phyloP scores from a whole-genome alignment of 768 basidiomycete species.

The Chalciporus sphaerocephalus region DNA sequence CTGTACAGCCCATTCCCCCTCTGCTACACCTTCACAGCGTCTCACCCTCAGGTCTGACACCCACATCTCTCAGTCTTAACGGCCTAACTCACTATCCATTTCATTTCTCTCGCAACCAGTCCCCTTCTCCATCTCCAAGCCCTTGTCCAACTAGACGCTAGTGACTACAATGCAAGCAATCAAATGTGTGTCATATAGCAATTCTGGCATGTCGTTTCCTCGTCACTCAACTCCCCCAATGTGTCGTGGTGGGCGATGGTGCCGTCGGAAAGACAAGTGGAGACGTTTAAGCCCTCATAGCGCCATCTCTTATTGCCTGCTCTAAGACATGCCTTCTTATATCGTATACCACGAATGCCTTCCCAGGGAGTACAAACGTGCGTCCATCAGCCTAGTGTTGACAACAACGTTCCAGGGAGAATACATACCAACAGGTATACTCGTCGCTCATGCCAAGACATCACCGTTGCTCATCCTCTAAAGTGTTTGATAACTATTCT shows the following conservation, averaged over 20 bases:
- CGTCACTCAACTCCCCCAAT: conserved; percentile 42
- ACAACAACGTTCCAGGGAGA: conserved; percentile 61
- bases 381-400: conserved; percentile 13
- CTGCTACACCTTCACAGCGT: conserved; percentile 2
- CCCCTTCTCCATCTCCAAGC: conserved; percentile 5
- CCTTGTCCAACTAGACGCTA: conserved; percentile 14
- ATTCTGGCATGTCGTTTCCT: conserved; percentile 26
- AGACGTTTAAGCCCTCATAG: conserved; percentile 3
- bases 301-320: conserved; percentile 11
- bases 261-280: conserved; percentile 89
- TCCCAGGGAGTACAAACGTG: conserved; percentile 61
- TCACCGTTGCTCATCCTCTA: conserved; percentile 10
- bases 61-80: conserved; percentile 6
- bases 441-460: conserved; percentile 1
- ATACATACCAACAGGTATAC: conserved; percentile 89
- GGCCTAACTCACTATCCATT: too few species aligned
- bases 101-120: conserved; percentile 11
- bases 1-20: conserved; percentile 16
- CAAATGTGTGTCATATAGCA: conserved; percentile 60
- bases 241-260: conserved; percentile 98
- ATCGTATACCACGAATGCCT: conserved; percentile 98
- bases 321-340: conserved; percentile 94
- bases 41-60: conserved; percentile 5
- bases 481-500: conserved; percentile 98
- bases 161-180: conserved; percentile 72